Conservation (phyloP, 2,329 filamentous ascomycete species). For the Pseudogymnoascus sp. region DNA sequence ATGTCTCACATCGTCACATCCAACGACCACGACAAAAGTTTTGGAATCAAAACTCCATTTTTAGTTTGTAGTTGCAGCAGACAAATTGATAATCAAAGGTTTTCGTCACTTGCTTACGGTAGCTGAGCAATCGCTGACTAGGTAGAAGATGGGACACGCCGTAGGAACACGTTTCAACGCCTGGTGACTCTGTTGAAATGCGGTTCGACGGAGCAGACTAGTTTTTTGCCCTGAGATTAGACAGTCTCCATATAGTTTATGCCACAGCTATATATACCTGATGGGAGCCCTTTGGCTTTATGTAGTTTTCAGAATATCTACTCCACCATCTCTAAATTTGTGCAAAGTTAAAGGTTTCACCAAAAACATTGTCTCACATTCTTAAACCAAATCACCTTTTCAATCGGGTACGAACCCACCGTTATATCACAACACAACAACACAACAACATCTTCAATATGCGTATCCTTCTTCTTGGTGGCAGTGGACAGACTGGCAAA, state of each 20-base stretch:
- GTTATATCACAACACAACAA: neutral
- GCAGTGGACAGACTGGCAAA: constrained; percentile 39
- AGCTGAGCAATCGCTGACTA: neutral
- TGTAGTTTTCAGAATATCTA: neutral
- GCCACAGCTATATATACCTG: neutral
- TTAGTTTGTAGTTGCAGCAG: neutral
- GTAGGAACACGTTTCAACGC: neutral
- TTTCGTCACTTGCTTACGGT: neutral
- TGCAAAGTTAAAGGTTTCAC: neutral
- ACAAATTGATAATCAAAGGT: neutral
- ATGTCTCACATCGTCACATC: neutral
- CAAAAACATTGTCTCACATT: neutral
- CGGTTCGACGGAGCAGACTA: neutral
- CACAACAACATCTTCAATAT: constrained; percentile 10
- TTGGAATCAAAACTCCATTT: neutral
- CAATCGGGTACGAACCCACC: neutral
- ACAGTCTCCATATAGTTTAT: neutral
- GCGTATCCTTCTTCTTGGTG: constrained; percentile 36
- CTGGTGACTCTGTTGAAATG: neutral
- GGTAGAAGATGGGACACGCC: neutral
- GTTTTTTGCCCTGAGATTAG: neutral
- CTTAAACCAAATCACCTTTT: neutral
- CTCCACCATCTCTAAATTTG: neutral
- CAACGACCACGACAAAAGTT: neutral
- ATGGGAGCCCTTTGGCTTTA: neutral